Evolutionary conservation across 2,329 filamentous ascomycete species (phyloP), one percentile per base, ranked within the genome.

Genomic region (Samsoniella hepiali): DNA sequence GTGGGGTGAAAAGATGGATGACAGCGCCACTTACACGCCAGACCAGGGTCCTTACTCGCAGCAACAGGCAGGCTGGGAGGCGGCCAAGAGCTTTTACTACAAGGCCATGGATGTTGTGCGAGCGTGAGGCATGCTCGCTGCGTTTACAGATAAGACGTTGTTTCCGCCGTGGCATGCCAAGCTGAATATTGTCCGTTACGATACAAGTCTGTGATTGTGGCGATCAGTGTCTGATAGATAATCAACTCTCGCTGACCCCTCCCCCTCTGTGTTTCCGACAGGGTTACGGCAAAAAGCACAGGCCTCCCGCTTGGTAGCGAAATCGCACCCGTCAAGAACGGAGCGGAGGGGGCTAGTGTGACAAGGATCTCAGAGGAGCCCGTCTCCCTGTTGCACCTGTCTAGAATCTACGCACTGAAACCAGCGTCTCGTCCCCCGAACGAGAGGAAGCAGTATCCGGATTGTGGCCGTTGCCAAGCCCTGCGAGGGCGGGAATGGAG

Each of bases 11-110:
- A 45, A 61, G 49, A 54, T 44, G 49, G 15, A 61, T 61, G 58
- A 61, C 50, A 54, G 58, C 58, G 27, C 58, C 49, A 61, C 58
- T 34, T 54, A 61, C 29, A 54, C 9, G n/a, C 58, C 49, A 44
- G 29, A 45, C 49, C 58, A 54, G 58, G 58, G 38, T n/a, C 11
- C 32, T 42, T 60, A 44, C 47, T 60, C 57, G 57, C 45, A 38
- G 49, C n/a, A 10, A 53, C 54, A 45, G 8, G 11, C 17, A 34
- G 27, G 17, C 42, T 34, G 40, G 1, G 36, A 47, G 9, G n/a
- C 17, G 10, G 31, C 11, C 17, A 55, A 55, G 29, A 32, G 29
- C 32, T 45, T 22, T 31, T 47, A 27, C 36, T 29, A 27, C 55
- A 32, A 34, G 5, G 15, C 10, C 22, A 27, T 40, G 22, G 22